phyloP scores from a whole-genome alignment of 1,284 basidiomycete genomes.

The Malassezia restricta region DNA sequence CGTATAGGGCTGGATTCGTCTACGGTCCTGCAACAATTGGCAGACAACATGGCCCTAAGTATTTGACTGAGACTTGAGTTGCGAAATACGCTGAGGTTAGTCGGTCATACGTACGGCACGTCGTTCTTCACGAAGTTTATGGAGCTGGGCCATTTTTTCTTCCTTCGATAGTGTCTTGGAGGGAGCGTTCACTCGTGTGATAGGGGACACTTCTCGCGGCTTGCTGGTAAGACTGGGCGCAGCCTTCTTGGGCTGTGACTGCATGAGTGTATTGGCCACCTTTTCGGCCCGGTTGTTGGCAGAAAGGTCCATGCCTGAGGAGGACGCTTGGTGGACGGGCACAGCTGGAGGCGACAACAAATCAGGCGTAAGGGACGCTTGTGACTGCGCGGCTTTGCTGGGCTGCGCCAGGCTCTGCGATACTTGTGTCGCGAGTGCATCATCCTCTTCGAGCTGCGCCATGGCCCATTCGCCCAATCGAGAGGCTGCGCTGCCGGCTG shows the following conservation, averaged over 20 bases:
- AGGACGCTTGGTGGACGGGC: not conserved
- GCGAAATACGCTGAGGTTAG: constrained; percentile 5
- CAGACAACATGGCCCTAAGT: constrained; percentile 9
- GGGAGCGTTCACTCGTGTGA: not conserved
- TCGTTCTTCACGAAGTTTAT: constrained; percentile 12
- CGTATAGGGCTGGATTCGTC: constrained; percentile 33
- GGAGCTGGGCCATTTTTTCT: constrained; percentile 12
- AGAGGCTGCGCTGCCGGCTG: constrained; percentile 35
- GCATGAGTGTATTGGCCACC: not conserved
- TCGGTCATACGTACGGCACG: constrained; percentile 6
- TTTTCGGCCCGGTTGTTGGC: not conserved
- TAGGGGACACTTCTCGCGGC: not conserved
- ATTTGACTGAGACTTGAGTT: not conserved
- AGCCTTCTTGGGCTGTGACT: not conserved
- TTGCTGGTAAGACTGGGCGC: not conserved
- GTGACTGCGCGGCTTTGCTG: not conserved
- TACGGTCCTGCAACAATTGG: constrained; percentile 27
- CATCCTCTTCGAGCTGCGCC: constrained; percentile 13
- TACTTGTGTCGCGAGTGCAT: not conserved
- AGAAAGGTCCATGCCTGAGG: not conserved
- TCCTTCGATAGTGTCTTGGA: not conserved
- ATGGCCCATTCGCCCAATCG: constrained; percentile 39
- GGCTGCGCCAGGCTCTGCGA: not conserved
- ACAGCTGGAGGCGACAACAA: constrained; percentile 1
- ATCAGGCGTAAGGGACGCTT: not conserved